phyloP scores from a whole-genome alignment of 495 filamentous ascomycete genomes.

The Cudoniella acicularis region DNA sequence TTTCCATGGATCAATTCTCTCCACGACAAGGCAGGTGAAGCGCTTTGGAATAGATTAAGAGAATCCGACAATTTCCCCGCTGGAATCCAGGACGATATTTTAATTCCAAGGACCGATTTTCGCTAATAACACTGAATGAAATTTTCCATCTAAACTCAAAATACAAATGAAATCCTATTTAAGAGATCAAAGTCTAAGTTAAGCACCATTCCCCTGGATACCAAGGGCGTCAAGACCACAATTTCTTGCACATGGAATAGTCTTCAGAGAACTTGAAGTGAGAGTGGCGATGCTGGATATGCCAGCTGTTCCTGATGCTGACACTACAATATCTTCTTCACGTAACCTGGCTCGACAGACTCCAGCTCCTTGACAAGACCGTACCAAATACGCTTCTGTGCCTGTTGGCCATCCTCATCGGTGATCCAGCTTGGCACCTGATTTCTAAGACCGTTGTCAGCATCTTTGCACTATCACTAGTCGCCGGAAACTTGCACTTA shows the following conservation, averaged over 20 bases:
- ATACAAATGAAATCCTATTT: too few relatives aligned
- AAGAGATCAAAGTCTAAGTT: too few relatives aligned
- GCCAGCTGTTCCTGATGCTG: too few relatives aligned
- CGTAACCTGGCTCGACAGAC: slow-evolving; percentile 6
- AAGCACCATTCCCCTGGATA: too few relatives aligned
- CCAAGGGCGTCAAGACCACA: too few relatives aligned
- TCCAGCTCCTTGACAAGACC: slow-evolving; percentile 15
- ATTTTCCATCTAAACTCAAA: too few relatives aligned
- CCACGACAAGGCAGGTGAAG: slow-evolving; percentile 3
- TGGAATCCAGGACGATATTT: too few relatives aligned
- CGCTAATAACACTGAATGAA: too few relatives aligned
- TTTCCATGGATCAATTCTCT: slow-evolving; percentile 15
- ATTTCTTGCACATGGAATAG: too few relatives aligned
- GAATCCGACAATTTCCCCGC: not conserved
- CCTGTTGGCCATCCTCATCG: slow-evolving; percentile 21
- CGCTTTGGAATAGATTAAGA: slow-evolving; percentile 2
- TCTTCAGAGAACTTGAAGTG: too few relatives aligned
- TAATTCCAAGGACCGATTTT: too few relatives aligned
- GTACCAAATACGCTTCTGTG: slow-evolving; percentile 26
- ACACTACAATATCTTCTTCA: slow-evolving; percentile 1
- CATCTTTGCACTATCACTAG: not conserved
- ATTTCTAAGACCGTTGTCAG: not conserved
- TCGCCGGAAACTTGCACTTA: not conserved
- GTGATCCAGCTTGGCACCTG: slow-evolving; percentile 25
- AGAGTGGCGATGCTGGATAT: too few relatives aligned